Evolutionary conservation across 2,329 filamentous ascomycete species (phyloP).

Genomic region (Xylariaceae sp.): DNA sequence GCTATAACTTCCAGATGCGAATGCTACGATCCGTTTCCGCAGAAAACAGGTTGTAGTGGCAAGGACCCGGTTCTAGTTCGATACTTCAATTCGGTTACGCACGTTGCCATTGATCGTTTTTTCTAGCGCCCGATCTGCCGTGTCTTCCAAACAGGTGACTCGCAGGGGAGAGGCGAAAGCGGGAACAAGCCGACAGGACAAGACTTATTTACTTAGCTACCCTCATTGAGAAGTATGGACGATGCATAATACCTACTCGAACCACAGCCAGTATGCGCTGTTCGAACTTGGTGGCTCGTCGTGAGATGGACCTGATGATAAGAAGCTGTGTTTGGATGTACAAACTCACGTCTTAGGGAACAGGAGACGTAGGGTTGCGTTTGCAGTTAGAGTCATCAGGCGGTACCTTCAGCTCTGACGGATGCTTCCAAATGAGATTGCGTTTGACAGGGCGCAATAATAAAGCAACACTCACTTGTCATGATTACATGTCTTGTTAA

Average conservation of each 20-base stretch:
- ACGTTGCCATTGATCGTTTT: constrained; percentile 24
- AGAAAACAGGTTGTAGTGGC: too few species aligned
- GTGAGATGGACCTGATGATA: constrained; percentile 23
- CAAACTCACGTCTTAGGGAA: not conserved
- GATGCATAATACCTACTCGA: constrained; percentile 14
- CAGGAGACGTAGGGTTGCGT: constrained; percentile 1
- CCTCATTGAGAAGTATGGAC: constrained; percentile 13
- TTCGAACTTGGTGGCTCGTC: constrained; percentile 21
- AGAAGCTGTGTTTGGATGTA: constrained; percentile 7
- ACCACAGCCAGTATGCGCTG: constrained; percentile 9
- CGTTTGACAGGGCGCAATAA: constrained; percentile 6
- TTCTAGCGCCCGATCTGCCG: constrained; percentile 23
- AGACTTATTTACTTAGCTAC: not conserved
- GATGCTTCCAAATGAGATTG: constrained; percentile 23
- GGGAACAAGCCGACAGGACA: constrained; percentile 11
- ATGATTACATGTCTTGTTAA: constrained; percentile 6
- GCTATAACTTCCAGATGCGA: too few species aligned
- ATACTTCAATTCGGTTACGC: constrained; percentile 22
- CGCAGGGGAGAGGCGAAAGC: constrained; percentile 1
- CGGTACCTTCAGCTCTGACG: constrained; percentile 23
- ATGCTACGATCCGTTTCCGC: too few species aligned
- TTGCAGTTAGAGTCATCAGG: constrained; percentile 13
- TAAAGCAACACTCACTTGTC: not conserved
- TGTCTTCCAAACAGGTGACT: constrained; percentile 22
- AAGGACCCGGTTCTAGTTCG: constrained; percentile 11